These are phyloP conservation scores for Trichoderma lentiforme DNA, from an alignment of 2,329 filamentous ascomycete species.

Conservation along the genomic window DNA sequence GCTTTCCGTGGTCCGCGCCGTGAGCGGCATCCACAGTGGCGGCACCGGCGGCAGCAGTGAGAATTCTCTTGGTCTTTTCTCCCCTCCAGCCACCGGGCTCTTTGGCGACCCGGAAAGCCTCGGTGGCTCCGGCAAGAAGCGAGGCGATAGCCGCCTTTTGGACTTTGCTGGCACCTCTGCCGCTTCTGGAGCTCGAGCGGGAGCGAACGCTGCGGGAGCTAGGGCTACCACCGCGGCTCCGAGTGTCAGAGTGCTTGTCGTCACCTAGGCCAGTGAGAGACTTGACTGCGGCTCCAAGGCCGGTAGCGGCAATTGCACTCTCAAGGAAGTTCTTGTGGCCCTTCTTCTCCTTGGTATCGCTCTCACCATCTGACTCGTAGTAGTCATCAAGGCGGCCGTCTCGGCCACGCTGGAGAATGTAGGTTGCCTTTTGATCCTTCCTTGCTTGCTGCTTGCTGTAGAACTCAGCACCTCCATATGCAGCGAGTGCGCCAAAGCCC, in stretches of 20 bases:
- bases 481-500: slow-evolving; percentile 61
- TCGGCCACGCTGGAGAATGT: slow-evolving; percentile 52
- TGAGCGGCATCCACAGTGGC: slow-evolving; percentile 80
- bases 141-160: slow-evolving; percentile 90
- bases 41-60: slow-evolving; percentile 82
- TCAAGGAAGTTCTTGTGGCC: slow-evolving; percentile 63
- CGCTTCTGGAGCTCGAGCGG: slow-evolving; percentile 39
- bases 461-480: slow-evolving; percentile 60
- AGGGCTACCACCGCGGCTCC: slow-evolving; percentile 48
- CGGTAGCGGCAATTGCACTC: slow-evolving; percentile 59
- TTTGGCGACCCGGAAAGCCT: slow-evolving; percentile 87
- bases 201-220: slow-evolving; percentile 53
- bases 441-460: slow-evolving; percentile 60
- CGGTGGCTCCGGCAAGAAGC: slow-evolving; percentile 82
- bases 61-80: slow-evolving; percentile 84
- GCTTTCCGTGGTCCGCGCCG: slow-evolving; percentile 72
- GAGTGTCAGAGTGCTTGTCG: slow-evolving; percentile 38
- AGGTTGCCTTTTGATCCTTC: slow-evolving; percentile 53
- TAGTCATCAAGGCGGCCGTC: slow-evolving; percentile 52
- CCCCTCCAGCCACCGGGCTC: slow-evolving; percentile 87
- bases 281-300: slow-evolving; percentile 60
- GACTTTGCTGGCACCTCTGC: slow-evolving; percentile 56
- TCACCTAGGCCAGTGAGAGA: slow-evolving; percentile 51
- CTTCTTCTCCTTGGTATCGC: slow-evolving; percentile 50
- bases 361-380: slow-evolving; percentile 55